phyloP scores from a whole-genome alignment of 129 eudicot genomes.

The Oenanthe sinensis region DNA sequence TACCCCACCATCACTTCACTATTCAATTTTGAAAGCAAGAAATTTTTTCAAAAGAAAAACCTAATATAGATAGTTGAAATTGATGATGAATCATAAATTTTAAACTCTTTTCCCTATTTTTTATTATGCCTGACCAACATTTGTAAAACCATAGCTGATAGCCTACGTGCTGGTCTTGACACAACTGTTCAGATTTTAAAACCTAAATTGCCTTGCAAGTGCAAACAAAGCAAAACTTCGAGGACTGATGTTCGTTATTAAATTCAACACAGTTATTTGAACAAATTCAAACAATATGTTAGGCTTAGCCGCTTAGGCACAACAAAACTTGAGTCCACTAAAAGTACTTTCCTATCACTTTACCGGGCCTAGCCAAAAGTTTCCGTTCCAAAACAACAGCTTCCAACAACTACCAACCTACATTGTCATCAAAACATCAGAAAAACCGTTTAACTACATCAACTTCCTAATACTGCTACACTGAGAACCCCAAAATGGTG shows the following conservation, averaged over 20 bases:
- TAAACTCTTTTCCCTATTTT: too few relatives aligned
- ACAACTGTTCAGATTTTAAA: background rate
- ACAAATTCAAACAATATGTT: background rate
- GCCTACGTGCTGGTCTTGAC: background rate
- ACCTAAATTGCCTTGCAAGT: background rate
- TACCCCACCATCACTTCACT: too few relatives aligned
- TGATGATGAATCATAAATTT: too few relatives aligned
- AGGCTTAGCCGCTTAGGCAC: background rate
- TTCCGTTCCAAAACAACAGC: background rate
- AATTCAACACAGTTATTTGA: background rate
- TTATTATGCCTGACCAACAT: too few relatives aligned
- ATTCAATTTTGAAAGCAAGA: too few relatives aligned
- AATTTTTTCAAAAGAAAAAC: too few relatives aligned
- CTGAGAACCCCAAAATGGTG: constrained; percentile 10
- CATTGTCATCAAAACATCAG: background rate
- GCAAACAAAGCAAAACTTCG: background rate
- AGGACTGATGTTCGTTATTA: background rate
- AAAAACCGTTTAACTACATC: constrained; percentile 2
- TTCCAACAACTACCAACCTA: background rate
- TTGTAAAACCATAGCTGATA: background rate
- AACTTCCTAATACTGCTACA: constrained; percentile 18
- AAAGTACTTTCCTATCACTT: background rate
- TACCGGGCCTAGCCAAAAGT: background rate
- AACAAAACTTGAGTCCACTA: background rate
- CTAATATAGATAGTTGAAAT: too few relatives aligned